These are phyloP conservation scores for Phytopythium sindhum DNA, from an alignment of 352 stramenopile species.

Conservation along the genomic window DNA sequence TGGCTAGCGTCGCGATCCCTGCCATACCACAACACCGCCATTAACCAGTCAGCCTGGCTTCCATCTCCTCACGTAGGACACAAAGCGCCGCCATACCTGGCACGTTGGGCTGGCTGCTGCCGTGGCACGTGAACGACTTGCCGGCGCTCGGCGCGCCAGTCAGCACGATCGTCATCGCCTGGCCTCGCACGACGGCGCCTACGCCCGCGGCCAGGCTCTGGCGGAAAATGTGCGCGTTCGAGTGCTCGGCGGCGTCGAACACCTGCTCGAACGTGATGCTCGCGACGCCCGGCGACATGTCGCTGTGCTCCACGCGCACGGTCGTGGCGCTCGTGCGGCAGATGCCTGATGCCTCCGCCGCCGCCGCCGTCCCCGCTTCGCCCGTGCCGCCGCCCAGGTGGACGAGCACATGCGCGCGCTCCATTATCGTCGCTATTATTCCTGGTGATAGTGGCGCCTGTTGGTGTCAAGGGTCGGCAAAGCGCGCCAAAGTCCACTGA, in stretches of 20 bases:
- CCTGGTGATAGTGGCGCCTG: not conserved
- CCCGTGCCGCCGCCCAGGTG: conserved; percentile 23
- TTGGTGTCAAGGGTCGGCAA: conserved; percentile 1
- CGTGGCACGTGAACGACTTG: conserved; percentile 67
- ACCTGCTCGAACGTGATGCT: conserved; percentile 78
- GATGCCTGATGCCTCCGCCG: conserved; percentile 23
- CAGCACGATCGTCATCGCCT: conserved; percentile 35
- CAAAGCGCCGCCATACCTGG: conserved; percentile 8
- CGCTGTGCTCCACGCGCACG: conserved; percentile 70
- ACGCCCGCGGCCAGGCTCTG: conserved; percentile 32
- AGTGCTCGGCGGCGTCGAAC: conserved; percentile 38
- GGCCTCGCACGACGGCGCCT: conserved; percentile 23
- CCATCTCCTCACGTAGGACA: not conserved
- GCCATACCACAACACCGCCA: not conserved
- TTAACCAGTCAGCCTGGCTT: not conserved
- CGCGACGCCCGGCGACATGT: conserved; percentile 68
- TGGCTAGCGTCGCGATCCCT: conserved; percentile 34
- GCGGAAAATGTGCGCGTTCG: conserved; percentile 39
- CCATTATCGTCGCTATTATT: conserved; percentile 15
- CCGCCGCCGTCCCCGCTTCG: too few species aligned
- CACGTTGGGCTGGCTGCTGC: conserved; percentile 16
- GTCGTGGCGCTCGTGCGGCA: conserved; percentile 54
- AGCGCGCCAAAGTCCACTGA: not conserved
- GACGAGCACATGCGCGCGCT: conserved; percentile 59
- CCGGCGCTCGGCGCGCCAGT: conserved; percentile 40